Percentiles rank a stretch among this genome's conserved stretches.
Conservation (phyloP, 2,329 filamentous ascomycete genomes). For the Phialophora tarda region DNA sequence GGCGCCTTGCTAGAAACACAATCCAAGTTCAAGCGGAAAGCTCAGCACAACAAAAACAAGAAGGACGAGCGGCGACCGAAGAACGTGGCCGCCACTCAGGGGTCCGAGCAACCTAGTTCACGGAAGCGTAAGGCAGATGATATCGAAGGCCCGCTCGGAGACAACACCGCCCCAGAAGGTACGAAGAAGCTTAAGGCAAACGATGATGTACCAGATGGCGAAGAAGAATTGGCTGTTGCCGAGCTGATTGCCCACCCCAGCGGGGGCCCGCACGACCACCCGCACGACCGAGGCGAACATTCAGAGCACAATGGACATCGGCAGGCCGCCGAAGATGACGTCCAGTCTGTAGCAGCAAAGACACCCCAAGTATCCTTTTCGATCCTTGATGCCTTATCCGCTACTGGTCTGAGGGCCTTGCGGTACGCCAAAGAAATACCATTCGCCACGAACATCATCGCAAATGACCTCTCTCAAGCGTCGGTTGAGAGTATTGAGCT, state of each 20-base stretch:
- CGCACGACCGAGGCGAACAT: conserved; percentile 29
- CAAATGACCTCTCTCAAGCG: conserved; percentile 82
- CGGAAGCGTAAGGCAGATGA: conserved; percentile 42
- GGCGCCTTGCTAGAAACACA: conserved; percentile 62
- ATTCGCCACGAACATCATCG: conserved; percentile 78
- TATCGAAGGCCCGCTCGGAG: conserved; percentile 30
- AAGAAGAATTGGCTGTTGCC: conserved; percentile 26
- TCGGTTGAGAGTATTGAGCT: conserved; percentile 80
- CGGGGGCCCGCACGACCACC: conserved; percentile 22
- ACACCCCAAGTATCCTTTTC: conserved; percentile 63
- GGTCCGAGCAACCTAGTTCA: conserved; percentile 24
- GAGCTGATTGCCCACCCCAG: conserved; percentile 21
- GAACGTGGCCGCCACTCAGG: conserved; percentile 4
- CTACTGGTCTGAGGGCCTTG: conserved; percentile 86
- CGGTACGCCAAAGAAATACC: conserved; percentile 92
- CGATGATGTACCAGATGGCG: conserved; percentile 22
- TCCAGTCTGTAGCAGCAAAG: conserved; percentile 32
- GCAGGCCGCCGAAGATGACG: not conserved
- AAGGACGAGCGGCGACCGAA: conserved; percentile 47
- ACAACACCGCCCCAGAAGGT: conserved; percentile 1
- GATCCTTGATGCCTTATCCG: conserved; percentile 94
- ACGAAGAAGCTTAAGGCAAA: conserved; percentile 24
- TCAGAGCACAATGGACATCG: conserved; percentile 11
- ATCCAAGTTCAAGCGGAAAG: conserved; percentile 47
- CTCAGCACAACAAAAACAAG: conserved; percentile 45